Evolutionary conservation across 1,284 basidiomycete genomes (phyloP), one percentile per base, ranked within the genome.

Genomic region (Malassezia sympodialis): DNA sequence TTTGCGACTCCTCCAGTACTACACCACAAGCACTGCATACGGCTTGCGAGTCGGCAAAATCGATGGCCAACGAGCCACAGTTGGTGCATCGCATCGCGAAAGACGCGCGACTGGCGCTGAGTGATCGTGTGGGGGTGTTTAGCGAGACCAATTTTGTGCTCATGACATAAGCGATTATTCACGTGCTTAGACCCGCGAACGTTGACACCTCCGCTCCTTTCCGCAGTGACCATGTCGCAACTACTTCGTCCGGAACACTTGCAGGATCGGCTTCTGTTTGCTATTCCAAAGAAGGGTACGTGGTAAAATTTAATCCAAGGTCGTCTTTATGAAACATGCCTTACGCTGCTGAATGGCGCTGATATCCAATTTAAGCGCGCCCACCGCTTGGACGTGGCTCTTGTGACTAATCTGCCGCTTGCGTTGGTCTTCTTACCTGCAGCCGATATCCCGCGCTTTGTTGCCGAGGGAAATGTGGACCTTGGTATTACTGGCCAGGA

Each of bases 371-470:
- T 94, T 76, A 86, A 87, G 69, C 82, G 89, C 68, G 84, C 86
- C 65, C 82, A 89, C 75, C 80, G 93, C 61, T 80, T 96, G 46
- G 93, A 98, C 73, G 89, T 96, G 30, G 88, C 86, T 61, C 81
- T 96, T 14, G 88, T 89, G 15, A 82, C 86, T 62, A 98, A 98
- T 75, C 88, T 90, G 71, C 84, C 85, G 45, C 90, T 98, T 61
- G 90, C 90, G 6, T 83, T 96, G 85, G 87, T 99, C 28, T 98
- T 99, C 77, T 84, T 98, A 17, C 93, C 94, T 21, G 94, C 94
- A 1, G 82, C 88, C 8, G 94, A 99, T 73, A 99, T 99, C 62
- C 93, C 93, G 11, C 93, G 90, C 31, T 99, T 96, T 77, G 94
- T 99, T 32, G 94, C 90, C 27, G 90, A 96, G 76, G 93, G 93